Evolutionary conservation across 257 asterid species (phyloP).

Genomic region (Rubia yunnanensis): DNA sequence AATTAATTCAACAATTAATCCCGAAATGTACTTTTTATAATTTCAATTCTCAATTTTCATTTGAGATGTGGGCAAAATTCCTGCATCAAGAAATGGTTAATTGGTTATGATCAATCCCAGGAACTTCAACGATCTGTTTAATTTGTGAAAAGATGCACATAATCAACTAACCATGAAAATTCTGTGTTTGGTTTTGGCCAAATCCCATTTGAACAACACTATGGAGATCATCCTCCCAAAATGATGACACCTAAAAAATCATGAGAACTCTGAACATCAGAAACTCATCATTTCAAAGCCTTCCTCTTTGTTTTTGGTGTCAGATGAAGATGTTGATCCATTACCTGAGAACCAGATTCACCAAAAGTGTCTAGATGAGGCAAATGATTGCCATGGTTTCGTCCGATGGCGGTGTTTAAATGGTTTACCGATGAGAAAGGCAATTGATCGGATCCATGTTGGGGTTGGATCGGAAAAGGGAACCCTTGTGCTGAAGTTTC

Average conservation of each 20-base stretch:
- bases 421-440: slow-evolving; percentile 29
- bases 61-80: slow-evolving; percentile 31
- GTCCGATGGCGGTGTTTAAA: slow-evolving; percentile 22
- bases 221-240: slow-evolving; percentile 82
- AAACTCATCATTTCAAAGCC: neutral
- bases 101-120: too few relatives aligned
- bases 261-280: neutral
- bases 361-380: slow-evolving; percentile 38
- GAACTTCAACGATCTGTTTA: neutral
- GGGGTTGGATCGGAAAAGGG: slow-evolving; percentile 42
- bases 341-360: slow-evolving; percentile 58
- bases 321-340: neutral
- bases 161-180: slow-evolving; percentile 48
- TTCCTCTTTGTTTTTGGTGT: neutral
- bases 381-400: slow-evolving; percentile 34
- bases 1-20: slow-evolving; percentile 34
- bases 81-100: slow-evolving; percentile 29
- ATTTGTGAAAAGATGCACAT: neutral
- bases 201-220: slow-evolving; percentile 81
- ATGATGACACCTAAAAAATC: slow-evolving; percentile 38
- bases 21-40: slow-evolving; percentile 25
- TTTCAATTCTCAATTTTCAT: slow-evolving; percentile 53
- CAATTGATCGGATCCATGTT: slow-evolving; percentile 21
- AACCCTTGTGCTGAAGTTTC: slow-evolving; percentile 25
- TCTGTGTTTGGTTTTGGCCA: slow-evolving; percentile 49